Evolutionary conservation across 2,329 filamentous ascomycete genomes (phyloP), one percentile per base, ranked within the genome.

Genomic region (Botryotinia narcissicola): DNA sequence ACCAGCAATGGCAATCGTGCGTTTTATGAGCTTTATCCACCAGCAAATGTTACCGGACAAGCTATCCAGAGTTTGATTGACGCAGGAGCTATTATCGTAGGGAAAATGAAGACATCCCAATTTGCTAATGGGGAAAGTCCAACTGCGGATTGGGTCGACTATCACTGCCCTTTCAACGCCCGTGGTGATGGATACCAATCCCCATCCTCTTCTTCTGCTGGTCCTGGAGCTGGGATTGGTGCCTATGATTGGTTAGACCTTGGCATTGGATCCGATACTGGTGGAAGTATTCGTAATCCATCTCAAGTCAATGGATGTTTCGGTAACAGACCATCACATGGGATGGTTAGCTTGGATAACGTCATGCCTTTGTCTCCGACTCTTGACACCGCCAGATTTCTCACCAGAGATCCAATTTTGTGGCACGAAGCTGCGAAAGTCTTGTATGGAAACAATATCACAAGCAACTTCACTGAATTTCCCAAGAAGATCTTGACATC

Each of bases 1-100:
- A 90, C 87, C 0, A 84, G 84, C 1, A 83, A 87, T 46, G 90
- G 89, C 0, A 91, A 89, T 72, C 83, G 87, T 46, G 86, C 89
- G 2, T 92, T 87, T 84, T 85, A 85, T 35, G 81, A 85, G 48
- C 80, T 91, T 4, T 87, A 89, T 71, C 82, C 83, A 1, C 78
- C 83, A 4, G 82, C 84, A 0, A 83, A 81, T 2, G 78, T 77
- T 4, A 90, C 87, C 1, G 86, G 87, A 0, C 78, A 84, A 0
- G 83, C 86, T 1, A 84, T 90, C 0, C 86, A 89, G 69, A 82
- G 84, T 2, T 80, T 93, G 0, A 83, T 92, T 5, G 85, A 89
- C 71, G 84, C 87, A 3, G 91, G 91, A 0, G 90, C 88, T 0
- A 80, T 88, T 14, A 78, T 88, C 18, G 81, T 89, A 0, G 87